phyloP scores from a whole-genome alignment of 23 red algal species.

The Gracilaria domingensis region DNA sequence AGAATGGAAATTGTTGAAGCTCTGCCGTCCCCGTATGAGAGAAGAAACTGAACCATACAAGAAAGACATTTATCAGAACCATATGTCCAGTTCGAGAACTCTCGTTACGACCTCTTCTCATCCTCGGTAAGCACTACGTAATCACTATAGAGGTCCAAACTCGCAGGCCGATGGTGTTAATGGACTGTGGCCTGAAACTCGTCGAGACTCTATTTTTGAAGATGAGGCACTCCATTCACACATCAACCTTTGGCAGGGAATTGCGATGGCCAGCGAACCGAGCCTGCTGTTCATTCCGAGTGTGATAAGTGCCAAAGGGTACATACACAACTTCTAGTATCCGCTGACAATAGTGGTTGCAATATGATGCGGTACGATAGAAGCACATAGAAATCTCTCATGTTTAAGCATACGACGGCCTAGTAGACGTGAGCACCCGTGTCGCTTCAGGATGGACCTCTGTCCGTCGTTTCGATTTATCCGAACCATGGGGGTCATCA shows the following conservation, averaged over 20 bases:
- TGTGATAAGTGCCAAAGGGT: constrained; percentile 15
- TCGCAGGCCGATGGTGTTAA: background rate
- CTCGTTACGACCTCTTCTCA: background rate
- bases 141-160: background rate
- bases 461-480: background rate
- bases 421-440: background rate
- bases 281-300: background rate
- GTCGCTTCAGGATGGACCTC: background rate
- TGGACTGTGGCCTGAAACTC: background rate
- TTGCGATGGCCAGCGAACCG: background rate
- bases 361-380: background rate
- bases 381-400: background rate
- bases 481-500: background rate
- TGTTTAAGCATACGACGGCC: background rate
- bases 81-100: background rate
- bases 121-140: background rate
- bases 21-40: background rate
- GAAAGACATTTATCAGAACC: background rate
- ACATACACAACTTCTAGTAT: background rate
- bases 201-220: background rate
- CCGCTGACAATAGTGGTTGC: constrained; percentile 11
- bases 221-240: background rate
- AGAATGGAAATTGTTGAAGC: background rate
- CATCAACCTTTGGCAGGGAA: background rate
- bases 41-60: background rate